phyloP scores from a whole-genome alignment of 305 asterid species.

The Fraxinus angustifolia region DNA sequence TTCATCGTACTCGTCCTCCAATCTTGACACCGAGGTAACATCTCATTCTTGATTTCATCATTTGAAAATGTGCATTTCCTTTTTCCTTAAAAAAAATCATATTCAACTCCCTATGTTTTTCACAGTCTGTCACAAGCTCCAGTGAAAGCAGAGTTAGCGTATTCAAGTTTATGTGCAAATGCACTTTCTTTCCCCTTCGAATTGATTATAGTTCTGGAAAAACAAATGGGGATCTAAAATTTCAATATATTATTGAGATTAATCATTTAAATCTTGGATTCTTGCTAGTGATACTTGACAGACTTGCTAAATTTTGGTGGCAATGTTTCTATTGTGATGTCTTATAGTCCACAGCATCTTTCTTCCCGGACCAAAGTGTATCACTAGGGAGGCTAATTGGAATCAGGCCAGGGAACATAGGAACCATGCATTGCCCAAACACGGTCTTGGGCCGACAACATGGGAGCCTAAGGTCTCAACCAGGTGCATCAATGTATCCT shows the following conservation, averaged over 20 bases:
- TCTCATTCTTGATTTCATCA: background rate
- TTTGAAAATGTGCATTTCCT: background rate
- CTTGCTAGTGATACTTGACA: background rate
- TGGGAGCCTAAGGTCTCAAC: conserved; percentile 8
- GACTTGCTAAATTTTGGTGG: background rate
- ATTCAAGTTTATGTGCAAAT: background rate
- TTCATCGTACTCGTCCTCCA: conserved; percentile 63
- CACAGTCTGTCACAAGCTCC: background rate
- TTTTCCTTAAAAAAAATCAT: background rate
- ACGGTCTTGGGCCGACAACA: background rate
- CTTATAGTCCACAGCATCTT: conserved; percentile 58
- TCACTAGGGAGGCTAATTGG: conserved; percentile 64
- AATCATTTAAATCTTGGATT: too few species aligned
- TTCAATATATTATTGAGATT: background rate
- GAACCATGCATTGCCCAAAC: conserved; percentile 16
- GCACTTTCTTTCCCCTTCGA: background rate
- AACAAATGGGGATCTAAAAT: background rate
- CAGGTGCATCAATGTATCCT: conserved; percentile 2
- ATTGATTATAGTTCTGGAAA: background rate
- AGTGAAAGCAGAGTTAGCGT: background rate
- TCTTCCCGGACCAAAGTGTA: conserved; percentile 59
- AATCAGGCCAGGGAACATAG: conserved; percentile 32
- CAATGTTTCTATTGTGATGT: background rate
- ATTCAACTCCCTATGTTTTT: background rate
- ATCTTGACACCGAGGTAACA: conserved; percentile 67